Conservation (phyloP, 2,329 filamentous ascomycete genomes). For the Cryphonectria parasitica region DNA sequence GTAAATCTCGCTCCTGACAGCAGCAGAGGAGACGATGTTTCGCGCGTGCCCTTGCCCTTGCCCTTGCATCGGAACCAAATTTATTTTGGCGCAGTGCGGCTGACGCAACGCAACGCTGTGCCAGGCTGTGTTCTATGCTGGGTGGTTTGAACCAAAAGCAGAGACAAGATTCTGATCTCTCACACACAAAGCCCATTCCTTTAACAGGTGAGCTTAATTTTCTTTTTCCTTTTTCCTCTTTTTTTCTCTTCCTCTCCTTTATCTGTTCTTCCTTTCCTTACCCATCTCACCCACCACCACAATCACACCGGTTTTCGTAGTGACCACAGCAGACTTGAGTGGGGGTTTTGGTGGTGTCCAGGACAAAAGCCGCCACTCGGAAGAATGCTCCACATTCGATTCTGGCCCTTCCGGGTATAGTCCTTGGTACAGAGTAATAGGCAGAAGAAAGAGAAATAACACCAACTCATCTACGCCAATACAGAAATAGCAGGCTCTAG, state of each 20-base stretch:
- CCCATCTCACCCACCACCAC: not conserved
- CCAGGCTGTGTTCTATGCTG: not conserved
- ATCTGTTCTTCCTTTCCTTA: not conserved
- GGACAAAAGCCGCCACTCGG: not conserved
- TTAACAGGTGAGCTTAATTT: no score
- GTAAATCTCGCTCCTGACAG: not conserved
- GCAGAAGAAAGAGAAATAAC: not conserved
- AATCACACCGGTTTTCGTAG: not conserved
- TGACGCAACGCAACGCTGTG: slow-evolving; percentile 9
- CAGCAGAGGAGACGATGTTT: not conserved
- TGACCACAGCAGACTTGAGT: not conserved
- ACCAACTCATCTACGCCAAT: not conserved
- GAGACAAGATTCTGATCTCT: not conserved
- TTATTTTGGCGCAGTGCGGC: slow-evolving; percentile 10
- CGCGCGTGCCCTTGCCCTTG: not conserved
- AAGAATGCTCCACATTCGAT: not conserved
- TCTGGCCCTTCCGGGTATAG: not conserved
- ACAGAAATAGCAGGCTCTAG: not conserved
- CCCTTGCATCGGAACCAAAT: slow-evolving; percentile 10
- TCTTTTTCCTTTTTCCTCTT: no score
- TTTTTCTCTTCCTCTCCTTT: not conserved
- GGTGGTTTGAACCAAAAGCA: not conserved
- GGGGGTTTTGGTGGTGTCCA: not conserved
- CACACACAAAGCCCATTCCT: no score
- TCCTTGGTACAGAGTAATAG: not conserved